Conservation (phyloP, 352 stramenopile genomes). For the Phytophthora capsici region DNA sequence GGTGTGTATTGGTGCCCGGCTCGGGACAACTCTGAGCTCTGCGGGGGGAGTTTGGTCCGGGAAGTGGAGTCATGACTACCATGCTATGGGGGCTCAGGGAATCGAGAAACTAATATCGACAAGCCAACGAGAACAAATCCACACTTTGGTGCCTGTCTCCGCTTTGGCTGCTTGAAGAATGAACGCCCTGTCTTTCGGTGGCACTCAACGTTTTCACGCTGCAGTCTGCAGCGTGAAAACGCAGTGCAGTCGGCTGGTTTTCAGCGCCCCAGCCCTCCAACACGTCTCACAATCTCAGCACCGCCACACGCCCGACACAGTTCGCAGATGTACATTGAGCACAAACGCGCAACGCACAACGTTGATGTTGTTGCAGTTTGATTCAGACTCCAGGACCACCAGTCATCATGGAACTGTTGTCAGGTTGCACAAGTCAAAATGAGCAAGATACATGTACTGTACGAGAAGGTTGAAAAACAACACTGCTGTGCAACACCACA, state of each 20-base stretch:
- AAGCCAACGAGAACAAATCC: conserved; percentile 18
- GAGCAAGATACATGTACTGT: no score
- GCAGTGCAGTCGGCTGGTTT: conserved; percentile 15
- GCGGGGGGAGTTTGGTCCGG: neutral
- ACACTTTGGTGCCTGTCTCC: conserved; percentile 1
- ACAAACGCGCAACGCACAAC: no score
- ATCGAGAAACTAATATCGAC: conserved; percentile 10
- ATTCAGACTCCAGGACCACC: no score
- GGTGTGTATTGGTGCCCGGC: neutral
- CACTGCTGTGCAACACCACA: no score
- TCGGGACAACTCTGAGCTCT: conserved; percentile 15
- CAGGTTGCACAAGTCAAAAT: no score
- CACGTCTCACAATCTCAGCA: neutral
- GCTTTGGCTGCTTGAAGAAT: conserved; percentile 21
- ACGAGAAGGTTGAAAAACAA: no score
- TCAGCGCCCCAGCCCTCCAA: conserved; percentile 19
- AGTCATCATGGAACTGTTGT: no score
- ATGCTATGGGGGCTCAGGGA: neutral
- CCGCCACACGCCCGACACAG: neutral
- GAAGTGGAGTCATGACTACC: conserved; percentile 7
- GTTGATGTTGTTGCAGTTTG: no score
- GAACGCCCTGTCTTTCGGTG: conserved; percentile 14
- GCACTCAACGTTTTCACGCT: neutral
- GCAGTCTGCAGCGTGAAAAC: no score
- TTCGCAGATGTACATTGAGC: no score